These are phyloP conservation scores for Cryptomeria japonica DNA, from an alignment of 75 land plant species.

Conservation along the genomic window DNA sequence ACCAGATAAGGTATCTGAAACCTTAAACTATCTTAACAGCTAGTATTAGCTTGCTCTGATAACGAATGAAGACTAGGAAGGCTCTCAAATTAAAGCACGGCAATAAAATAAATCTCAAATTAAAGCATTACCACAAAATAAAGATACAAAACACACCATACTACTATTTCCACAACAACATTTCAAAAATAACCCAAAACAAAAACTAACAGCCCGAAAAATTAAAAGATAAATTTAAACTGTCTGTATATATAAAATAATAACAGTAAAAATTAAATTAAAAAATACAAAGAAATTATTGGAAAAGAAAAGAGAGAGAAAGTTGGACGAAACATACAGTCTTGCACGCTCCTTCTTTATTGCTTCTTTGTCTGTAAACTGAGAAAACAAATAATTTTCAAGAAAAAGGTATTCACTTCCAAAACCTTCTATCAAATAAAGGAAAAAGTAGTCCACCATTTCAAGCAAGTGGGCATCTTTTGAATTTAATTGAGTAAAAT, in stretches of 20 bases:
- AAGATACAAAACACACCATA: neutral
- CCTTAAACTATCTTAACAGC: neutral
- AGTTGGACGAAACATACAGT: constrained; percentile 26
- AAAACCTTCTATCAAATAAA: neutral
- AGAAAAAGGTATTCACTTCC: neutral
- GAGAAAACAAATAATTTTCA: constrained; percentile 3
- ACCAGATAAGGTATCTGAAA: neutral
- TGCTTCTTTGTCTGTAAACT: constrained; percentile 49
- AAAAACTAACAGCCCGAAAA: neutral
- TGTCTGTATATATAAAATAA: too few relatives aligned
- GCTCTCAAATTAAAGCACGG: neutral
- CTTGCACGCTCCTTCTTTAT: constrained; percentile 60
- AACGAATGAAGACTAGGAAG: neutral
- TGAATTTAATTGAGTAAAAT: neutral
- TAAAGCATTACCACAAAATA: neutral
- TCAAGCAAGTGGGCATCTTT: neutral
- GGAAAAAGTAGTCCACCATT: neutral
- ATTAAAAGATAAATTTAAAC: too few relatives aligned
- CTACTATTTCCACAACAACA: neutral
- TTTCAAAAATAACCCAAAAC: neutral
- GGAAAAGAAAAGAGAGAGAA: constrained; percentile 11
- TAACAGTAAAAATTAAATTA: too few relatives aligned
- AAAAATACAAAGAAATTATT: too few relatives aligned
- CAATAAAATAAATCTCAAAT: neutral
- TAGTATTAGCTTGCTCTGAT: neutral